phyloP scores from a whole-genome alignment of 208 protist species.

The Leishmania tropica region DNA sequence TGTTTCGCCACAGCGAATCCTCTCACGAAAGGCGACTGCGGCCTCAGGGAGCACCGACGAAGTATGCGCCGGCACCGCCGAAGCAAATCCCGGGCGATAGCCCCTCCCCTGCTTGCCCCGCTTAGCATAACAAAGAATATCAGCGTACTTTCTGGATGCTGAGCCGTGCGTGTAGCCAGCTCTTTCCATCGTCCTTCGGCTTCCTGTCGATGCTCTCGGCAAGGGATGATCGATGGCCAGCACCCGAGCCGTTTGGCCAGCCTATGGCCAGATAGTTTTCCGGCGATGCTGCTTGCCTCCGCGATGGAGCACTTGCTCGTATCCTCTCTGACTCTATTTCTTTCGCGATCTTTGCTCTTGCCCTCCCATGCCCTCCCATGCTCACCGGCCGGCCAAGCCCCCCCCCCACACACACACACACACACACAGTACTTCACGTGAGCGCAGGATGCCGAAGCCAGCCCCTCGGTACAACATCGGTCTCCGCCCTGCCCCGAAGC shows the following conservation, averaged over 20 bases:
- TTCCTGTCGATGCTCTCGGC: background rate
- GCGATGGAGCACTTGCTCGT: background rate
- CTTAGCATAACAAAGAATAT: background rate
- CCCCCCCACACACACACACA: background rate
- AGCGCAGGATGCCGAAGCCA: slow-evolving; percentile 28
- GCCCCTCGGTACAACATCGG: slow-evolving; percentile 40
- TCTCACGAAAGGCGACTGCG: background rate
- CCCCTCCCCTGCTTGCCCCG: background rate
- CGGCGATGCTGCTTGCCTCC: background rate
- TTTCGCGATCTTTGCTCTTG: background rate
- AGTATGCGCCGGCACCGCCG: background rate
- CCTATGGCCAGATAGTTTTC: background rate
- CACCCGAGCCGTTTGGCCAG: background rate
- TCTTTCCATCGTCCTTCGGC: background rate
- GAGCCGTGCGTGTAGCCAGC: background rate
- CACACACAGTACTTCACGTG: background rate
- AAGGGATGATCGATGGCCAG: background rate
- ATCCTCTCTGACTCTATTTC: background rate
- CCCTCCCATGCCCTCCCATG: background rate
- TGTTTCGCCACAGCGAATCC: background rate
- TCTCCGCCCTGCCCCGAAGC: slow-evolving; percentile 48
- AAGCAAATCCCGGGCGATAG: background rate
- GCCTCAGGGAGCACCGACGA: background rate
- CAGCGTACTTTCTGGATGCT: background rate
- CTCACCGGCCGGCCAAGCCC: background rate